A percentile compares a stretch with the other conserved stretches of the same genome.
Evolutionary conservation across 805 yeast genomes (phyloP).

Genomic region (Suhomyces canberraensis): DNA sequence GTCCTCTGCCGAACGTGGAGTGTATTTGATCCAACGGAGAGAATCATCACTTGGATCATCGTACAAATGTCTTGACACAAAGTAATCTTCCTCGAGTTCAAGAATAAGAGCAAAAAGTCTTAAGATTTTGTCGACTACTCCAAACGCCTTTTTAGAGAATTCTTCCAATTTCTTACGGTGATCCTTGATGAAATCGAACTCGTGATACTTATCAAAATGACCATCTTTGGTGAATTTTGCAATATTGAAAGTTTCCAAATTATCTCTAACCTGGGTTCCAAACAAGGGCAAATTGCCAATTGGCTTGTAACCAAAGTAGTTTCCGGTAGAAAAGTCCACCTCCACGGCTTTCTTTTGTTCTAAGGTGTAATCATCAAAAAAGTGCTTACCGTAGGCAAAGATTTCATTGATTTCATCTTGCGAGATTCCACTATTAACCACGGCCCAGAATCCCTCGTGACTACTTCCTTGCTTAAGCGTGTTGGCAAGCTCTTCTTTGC

Average conservation of each 20-base stretch:
- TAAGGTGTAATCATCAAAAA: conserved; percentile 21
- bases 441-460: conserved; percentile 33
- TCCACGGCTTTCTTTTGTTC: conserved; percentile 24
- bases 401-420: conserved; percentile 23
- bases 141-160: conserved; percentile 21
- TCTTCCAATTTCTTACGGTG: conserved; percentile 18
- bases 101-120: conserved; percentile 31
- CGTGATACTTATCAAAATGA: conserved; percentile 15
- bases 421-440: conserved; percentile 21
- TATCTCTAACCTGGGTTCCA: conserved; percentile 27
- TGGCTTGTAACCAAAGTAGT: conserved; percentile 32
- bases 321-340: conserved; percentile 26
- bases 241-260: conserved; percentile 29
- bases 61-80: conserved; percentile 28
- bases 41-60: conserved; percentile 35
- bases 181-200: conserved; percentile 21
- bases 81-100: conserved; percentile 31
- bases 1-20: conserved; percentile 25
- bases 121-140: conserved; percentile 22
- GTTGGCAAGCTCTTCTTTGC: conserved; percentile 24
- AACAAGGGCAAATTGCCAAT: conserved; percentile 30
- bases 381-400: conserved; percentile 26
- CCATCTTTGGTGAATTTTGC: conserved; percentile 28
- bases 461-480: conserved; percentile 25
- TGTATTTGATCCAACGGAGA: conserved; percentile 32